These are phyloP conservation scores for Dendrostoma leiphaemia DNA, from an alignment of 2,329 filamentous ascomycete species.

Conservation along the genomic window DNA sequence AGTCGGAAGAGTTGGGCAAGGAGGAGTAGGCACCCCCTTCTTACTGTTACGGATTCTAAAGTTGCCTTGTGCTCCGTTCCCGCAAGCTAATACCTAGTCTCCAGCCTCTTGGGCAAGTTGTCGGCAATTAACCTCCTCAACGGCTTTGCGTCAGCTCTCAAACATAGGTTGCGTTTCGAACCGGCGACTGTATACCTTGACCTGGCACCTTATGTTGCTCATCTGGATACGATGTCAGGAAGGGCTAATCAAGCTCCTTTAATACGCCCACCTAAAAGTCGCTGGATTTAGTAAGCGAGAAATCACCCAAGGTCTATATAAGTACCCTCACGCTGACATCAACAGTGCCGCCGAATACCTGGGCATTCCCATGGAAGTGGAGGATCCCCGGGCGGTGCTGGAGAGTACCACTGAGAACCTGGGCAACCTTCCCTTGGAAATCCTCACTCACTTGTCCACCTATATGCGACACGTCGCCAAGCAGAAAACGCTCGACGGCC, in stretches of 20 bases:
- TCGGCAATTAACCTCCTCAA: constrained; percentile 67
- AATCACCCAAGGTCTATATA: not conserved
- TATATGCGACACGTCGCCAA: constrained; percentile 62
- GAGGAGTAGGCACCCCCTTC: too few species aligned
- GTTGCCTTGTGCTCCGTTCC: too few species aligned
- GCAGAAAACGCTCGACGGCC: constrained; percentile 53
- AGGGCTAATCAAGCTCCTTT: constrained; percentile 40
- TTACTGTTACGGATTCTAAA: too few species aligned
- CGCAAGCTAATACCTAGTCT: too few species aligned
- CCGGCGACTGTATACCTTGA: constrained; percentile 77
- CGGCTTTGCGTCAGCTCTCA: constrained; percentile 73
- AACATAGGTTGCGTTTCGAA: constrained; percentile 82
- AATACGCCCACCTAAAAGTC: constrained; percentile 38
- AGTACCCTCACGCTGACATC: not conserved
- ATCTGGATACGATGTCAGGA: constrained; percentile 74
- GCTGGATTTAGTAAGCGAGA: not conserved
- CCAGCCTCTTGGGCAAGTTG: constrained; percentile 5
- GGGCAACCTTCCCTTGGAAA: constrained; percentile 81
- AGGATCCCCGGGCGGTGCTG: constrained; percentile 74
- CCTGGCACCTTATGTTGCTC: constrained; percentile 64
- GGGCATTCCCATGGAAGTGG: constrained; percentile 72
- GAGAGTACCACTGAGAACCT: constrained; percentile 71
- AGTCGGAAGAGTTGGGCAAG: not conserved
- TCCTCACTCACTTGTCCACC: constrained; percentile 68
- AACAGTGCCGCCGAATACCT: constrained; percentile 61